phyloP scores from a whole-genome alignment of 2,329 filamentous ascomycete species.

The Emergomyces pasteurianus region DNA sequence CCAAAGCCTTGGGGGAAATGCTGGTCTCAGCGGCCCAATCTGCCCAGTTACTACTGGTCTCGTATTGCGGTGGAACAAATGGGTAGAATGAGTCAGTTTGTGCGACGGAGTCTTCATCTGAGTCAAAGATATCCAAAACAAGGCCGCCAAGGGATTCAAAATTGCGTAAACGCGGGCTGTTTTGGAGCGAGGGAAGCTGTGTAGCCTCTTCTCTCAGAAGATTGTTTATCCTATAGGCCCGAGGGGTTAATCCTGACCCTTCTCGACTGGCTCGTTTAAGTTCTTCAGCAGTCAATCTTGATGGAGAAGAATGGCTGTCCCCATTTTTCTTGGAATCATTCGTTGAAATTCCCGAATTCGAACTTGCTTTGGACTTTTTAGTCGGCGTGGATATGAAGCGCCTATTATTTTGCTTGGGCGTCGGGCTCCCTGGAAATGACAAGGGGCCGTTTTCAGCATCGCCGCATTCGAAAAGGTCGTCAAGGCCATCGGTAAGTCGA shows the following conservation, averaged over 20 bases:
- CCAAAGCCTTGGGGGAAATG: constrained; percentile 18
- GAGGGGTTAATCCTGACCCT: constrained; percentile 11
- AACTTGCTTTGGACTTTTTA: constrained; percentile 12
- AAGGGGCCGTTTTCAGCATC: constrained; percentile 33
- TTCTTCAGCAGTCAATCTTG: constrained; percentile 22
- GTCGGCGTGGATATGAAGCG: constrained; percentile 29
- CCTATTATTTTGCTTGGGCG: constrained; percentile 43
- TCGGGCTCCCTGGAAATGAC: constrained; percentile 44
- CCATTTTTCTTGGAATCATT: constrained; percentile 16
- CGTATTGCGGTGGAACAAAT: constrained; percentile 17
- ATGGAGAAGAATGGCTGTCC: constrained; percentile 16
- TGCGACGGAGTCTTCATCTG: constrained; percentile 17
- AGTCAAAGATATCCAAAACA: constrained; percentile 27
- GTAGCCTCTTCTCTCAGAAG: constrained; percentile 14
- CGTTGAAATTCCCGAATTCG: background rate
- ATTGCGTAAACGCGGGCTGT: constrained; percentile 16
- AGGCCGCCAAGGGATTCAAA: constrained; percentile 24
- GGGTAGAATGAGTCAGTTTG: constrained; percentile 19
- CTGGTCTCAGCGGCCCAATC: constrained; percentile 28
- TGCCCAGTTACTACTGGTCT: constrained; percentile 20
- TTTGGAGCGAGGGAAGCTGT: constrained; percentile 13
- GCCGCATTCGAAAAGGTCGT: constrained; percentile 56
- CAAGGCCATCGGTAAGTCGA: constrained; percentile 40
- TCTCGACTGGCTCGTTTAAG: constrained; percentile 23
- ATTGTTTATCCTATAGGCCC: constrained; percentile 16